Evolutionary conservation across 768 basidiomycete species (phyloP), one percentile per base, ranked within the genome.

Genomic region (Termitomyces bulborhizus): DNA sequence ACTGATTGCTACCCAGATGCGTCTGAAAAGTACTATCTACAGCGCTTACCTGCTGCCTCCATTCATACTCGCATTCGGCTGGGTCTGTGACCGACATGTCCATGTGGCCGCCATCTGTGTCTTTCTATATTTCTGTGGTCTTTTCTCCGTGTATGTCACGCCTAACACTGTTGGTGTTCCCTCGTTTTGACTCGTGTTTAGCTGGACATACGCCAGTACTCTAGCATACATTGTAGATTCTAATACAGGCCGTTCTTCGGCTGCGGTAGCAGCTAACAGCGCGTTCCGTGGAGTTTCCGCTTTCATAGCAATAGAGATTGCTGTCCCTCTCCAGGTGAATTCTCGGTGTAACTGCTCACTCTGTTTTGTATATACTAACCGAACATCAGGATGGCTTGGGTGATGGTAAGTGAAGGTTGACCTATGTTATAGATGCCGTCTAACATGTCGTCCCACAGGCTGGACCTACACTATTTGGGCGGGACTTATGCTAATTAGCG

Each of bases 211-310:
- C 64, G 70, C 83, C 13, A 82, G 83, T 47, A 86, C 87, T 0
- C 70, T 95, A 29, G 87, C 93, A 0, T 95, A 93, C 63, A 76
- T 94, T 34, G 90, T 94, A 16, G 93, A 97, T 61, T 83, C 90
- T 3, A 97, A 95, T 66, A 74, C 76, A 5, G 93, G 93, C 11
- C 80, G 88, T 27, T 88, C 89, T 2, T 83, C 86, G 4, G 81
- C 82, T 3, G 91, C 88, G 2, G 81, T 83, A 7, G 90, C 92
- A 0, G 71, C 78, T 29, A 95, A 95, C 67, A 88, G 86, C 55
- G 79, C 79, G 31, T 88, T 88, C 67, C 80, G 93, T 47, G 90
- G 93, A 0, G 42, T 77, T 3, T 70, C 77, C 11, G 91, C 85
- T 2, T 88, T 88, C 65, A 63, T 88, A n/a, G 81, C 83, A 1